Percentiles rank a stretch among this genome's conserved stretches.
Conservation (phyloP, 2,329 filamentous ascomycete species). For the Ploettnerulaceae sp. region DNA sequence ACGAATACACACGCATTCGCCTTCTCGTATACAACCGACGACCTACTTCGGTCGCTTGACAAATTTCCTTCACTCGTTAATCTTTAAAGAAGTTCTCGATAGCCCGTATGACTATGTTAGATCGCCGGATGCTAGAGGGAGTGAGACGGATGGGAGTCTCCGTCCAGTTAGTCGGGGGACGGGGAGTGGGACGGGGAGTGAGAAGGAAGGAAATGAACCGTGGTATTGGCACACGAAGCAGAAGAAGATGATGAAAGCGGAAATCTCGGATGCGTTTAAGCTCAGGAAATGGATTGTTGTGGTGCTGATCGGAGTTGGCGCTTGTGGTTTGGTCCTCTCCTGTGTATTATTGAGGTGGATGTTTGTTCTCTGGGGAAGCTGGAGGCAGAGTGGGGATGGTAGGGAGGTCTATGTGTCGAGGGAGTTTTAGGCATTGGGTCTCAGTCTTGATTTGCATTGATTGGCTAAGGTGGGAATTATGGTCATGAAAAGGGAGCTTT, state of each 20-base stretch:
- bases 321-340: too few relatives aligned
- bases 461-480: too few relatives aligned
- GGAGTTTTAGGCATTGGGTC: neutral
- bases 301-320: conserved; percentile 12
- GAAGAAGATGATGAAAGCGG: conserved; percentile 32
- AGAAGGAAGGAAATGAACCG: conserved; percentile 17
- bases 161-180: neutral
- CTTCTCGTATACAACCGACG: conserved; percentile 8
- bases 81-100: conserved; percentile 17
- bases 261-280: conserved; percentile 32
- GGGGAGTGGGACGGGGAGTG: neutral
- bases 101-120: conserved; percentile 28
- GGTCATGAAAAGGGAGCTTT: too few relatives aligned
- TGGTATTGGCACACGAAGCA: conserved; percentile 35
- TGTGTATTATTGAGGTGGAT: conserved; percentile 12
- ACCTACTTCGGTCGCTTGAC: conserved; percentile 15
- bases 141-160: neutral
- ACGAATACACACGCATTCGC: conserved; percentile 19
- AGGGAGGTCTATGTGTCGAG: neutral
- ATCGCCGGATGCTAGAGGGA: conserved; percentile 11
- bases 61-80: conserved; percentile 20
- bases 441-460: too few relatives aligned
- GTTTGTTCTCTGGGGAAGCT: conserved; percentile 4
- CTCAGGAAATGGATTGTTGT: conserved; percentile 30
- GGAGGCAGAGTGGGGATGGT: neutral